Evolutionary conservation across 352 stramenopile genomes (phyloP), one percentile per base, ranked within the genome.

Genomic region (Phytophthora foliorum): DNA sequence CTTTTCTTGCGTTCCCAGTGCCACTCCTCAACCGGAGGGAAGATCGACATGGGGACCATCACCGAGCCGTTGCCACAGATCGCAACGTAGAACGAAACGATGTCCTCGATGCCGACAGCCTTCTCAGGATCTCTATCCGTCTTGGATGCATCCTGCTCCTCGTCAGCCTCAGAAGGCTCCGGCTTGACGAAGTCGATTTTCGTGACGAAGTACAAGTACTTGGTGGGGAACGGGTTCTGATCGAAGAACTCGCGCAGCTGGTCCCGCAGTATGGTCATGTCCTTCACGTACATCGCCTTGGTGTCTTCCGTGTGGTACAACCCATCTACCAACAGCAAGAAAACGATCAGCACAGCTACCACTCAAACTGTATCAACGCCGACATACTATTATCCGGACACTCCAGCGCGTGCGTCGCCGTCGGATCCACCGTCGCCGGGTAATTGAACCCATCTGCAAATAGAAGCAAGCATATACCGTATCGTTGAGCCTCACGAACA

Each of bases 1-100:
- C 67, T 68, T 66, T 95, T 95, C 79, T 95, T 95, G 42, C 85
- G 88, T 69, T 95, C 88, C 88, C 88, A 95, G 76, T 95, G 88
- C 81, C 72, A 91, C 36, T 85, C 67, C 56, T 95, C 88, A 3
- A 88, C 80, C 1, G 88, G 88, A 24, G 88, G 88, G 60, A 95
- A 94, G 21, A 95, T 70, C n/a, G 88, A 80, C 88, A 95, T 93
- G 22, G 88, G 88, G 42, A 93, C 88, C 82, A 95, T 95, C 11
- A 95, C 88, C 0, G 86, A 94, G 13, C 88, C 88, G 57, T 95
- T 95, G 63, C 85, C 85, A 53, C 88, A 95, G 59, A 95, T 88
- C 25, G 88, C 88, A n/a, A 93, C 86, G 52, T 95, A 95, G 60
- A 95, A 80, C 4, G 88, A 91, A 24, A 95, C 82, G 63, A 88